Conservation (phyloP, 495 filamentous ascomycete species). For the Penicillium desertorum region DNA sequence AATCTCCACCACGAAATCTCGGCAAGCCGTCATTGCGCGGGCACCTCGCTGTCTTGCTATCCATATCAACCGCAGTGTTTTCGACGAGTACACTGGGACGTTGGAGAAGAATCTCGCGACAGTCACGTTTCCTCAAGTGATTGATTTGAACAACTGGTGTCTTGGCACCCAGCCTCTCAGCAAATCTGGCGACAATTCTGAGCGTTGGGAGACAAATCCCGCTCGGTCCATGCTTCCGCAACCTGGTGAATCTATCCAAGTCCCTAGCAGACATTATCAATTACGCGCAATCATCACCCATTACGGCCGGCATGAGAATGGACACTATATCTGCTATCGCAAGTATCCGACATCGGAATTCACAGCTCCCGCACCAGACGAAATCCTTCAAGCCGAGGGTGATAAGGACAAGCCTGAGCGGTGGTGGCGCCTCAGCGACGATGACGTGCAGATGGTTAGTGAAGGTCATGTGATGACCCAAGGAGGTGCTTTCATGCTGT, state of each 20-base stretch:
- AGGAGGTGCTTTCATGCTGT: conserved; percentile 93
- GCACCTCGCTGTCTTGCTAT: conserved; percentile 75
- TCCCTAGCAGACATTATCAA: conserved; percentile 63
- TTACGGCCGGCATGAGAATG: conserved; percentile 87
- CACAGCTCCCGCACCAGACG: conserved; percentile 38
- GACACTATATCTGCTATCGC: conserved; percentile 91
- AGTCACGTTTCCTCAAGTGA: conserved; percentile 67
- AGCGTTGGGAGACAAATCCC: conserved; percentile 68
- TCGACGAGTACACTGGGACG: conserved; percentile 74
- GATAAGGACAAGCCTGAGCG: conserved; percentile 43
- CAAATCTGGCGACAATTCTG: conserved; percentile 39
- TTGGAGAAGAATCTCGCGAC: conserved; percentile 79
- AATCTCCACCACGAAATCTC: conserved; percentile 75
- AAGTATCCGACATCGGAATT: conserved; percentile 54
- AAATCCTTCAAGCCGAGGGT: conserved; percentile 37
- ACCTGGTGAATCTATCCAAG: conserved; percentile 32
- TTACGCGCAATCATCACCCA: conserved; percentile 86
- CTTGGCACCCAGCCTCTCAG: conserved; percentile 50
- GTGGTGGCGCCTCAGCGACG: conserved; percentile 88
- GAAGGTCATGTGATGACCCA: conserved; percentile 73
- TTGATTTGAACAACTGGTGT: conserved; percentile 80
- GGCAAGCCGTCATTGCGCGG: conserved; percentile 81
- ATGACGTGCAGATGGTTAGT: conserved; percentile 70
- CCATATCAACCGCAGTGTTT: conserved; percentile 89
- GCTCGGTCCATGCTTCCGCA: conserved; percentile 66